Evolutionary conservation across 306 rosid genomes (phyloP), one percentile per base, ranked within the genome.

Genomic region (Vigna radiata): DNA sequence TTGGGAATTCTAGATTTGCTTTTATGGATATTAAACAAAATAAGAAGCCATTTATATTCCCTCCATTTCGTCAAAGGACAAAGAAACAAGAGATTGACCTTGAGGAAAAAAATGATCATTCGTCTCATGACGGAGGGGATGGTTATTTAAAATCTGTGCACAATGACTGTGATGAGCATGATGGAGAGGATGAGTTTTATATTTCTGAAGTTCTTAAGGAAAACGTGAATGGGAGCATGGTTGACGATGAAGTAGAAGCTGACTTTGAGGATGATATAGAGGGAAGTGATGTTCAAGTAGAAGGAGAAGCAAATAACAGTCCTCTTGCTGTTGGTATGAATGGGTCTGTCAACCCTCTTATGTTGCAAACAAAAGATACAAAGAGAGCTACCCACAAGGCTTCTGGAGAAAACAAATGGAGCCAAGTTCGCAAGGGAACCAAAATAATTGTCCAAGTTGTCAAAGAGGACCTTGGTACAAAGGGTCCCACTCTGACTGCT

Each of bases 401-500:
- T 46, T 47, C 83, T 18, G 77, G 81, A 63, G 90, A 83, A 81
- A 90, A 81, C 37, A 92, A 89, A 80, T 95, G 99, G 99, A 72
- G 37, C 72, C 81, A 67, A 82, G 99, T 92, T 86, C 85, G 89
- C 77, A 88, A 89, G 83, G 94, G 99, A 68, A 92, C 99, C 79
- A 95, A 95, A 88, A 80, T 90, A 61, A 71, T 95, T 76, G 99
- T 95, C 64, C 99, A 95, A 86, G 99, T 95, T 81, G 94, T 89
- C 82, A 95, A 95, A 87, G 97, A 90, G 86, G 99, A 95, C 60
- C 81, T 92, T 68, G 99, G 99, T 79, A 80, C 96, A 27, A 92
- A 95, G 83, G 94, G 99, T 74, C 99, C 99, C 33, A 87, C 85
- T 25, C 76, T 95, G 70, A 90, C 99, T 55, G 90, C 99, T 72